A percentile compares a stretch with the other conserved stretches of the same genome.
These are phyloP conservation scores for Heliosperma pusillum DNA, from an alignment of 148 eudicot species.

Conservation along the genomic window DNA sequence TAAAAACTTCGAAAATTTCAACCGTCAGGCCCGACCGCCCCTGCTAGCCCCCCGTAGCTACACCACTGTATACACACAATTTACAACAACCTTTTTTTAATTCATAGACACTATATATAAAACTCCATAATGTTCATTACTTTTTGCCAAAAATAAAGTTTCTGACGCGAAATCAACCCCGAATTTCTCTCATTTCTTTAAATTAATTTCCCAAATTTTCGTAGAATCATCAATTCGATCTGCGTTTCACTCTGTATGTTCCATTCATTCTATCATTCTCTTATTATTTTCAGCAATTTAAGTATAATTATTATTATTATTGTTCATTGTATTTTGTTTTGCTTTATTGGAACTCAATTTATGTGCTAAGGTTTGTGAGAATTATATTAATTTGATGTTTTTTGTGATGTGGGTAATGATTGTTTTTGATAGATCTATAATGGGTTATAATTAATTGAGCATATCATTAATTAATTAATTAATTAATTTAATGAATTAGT, in stretches of 20 bases:
- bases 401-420: conserved; percentile 21
- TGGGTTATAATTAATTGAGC: not conserved
- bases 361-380: not conserved
- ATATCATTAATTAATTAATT: no score
- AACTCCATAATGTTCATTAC: conserved; percentile 16
- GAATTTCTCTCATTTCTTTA: conserved; percentile 11
- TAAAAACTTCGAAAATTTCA: no score
- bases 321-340: not conserved
- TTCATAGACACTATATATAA: conserved; percentile 9
- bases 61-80: no score
- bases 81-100: not conserved
- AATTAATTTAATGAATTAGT: no score
- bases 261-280: not conserved
- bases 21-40: no score
- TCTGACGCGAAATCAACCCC: conserved; percentile 20
- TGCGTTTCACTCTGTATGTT: conserved; percentile 14
- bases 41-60: no score
- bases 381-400: not conserved
- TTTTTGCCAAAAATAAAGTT: not conserved
- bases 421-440: conserved; percentile 25
- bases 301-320: not conserved
- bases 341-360: conserved; percentile 6
- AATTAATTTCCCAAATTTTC: conserved; percentile 14
- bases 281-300: not conserved
- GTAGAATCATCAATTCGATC: conserved; percentile 8